These are phyloP conservation scores for Aphanomyces stellatus DNA, from an alignment of 352 stramenopile species.

Conservation along the genomic window DNA sequence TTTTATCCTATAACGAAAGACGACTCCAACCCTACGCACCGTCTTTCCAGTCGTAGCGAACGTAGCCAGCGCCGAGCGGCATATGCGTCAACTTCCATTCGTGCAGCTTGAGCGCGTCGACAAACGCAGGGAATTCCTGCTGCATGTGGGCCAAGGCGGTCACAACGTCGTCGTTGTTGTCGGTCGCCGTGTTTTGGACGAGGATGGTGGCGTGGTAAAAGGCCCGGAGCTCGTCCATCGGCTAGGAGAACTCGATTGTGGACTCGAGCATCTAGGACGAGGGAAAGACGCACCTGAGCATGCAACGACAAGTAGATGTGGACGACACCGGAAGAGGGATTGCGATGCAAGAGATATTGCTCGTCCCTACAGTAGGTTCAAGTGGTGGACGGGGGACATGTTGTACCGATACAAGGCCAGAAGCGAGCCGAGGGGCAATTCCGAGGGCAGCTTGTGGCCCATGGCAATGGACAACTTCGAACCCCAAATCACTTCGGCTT, in stretches of 20 bases:
- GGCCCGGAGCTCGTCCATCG: constrained; percentile 55
- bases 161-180: neutral
- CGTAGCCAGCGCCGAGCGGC: neutral
- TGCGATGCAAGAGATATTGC: constrained; percentile 24
- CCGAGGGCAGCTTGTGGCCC: constrained; percentile 22
- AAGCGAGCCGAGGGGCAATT: constrained; percentile 35
- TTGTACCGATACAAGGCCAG: constrained; percentile 44
- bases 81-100: constrained; percentile 9
- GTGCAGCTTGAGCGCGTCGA: neutral
- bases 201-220: constrained; percentile 63
- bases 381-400: too few species aligned
- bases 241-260: constrained; percentile 17
- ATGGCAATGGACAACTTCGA: constrained; percentile 36
- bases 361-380: constrained; percentile 34
- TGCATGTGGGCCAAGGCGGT: constrained; percentile 2
- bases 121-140: neutral
- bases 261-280: constrained; percentile 22
- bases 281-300: constrained; percentile 26
- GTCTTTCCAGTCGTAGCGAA: neutral
- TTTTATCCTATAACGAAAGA: neutral
- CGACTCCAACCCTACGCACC: neutral
- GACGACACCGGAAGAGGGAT: neutral
- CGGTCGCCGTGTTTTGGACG: constrained; percentile 23
- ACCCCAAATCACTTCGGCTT: constrained; percentile 28
- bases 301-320: neutral